Percentiles rank a stretch among this genome's conserved stretches.
Conservation (phyloP, 2,329 filamentous ascomycete genomes). For the Penicillium frequentans region DNA sequence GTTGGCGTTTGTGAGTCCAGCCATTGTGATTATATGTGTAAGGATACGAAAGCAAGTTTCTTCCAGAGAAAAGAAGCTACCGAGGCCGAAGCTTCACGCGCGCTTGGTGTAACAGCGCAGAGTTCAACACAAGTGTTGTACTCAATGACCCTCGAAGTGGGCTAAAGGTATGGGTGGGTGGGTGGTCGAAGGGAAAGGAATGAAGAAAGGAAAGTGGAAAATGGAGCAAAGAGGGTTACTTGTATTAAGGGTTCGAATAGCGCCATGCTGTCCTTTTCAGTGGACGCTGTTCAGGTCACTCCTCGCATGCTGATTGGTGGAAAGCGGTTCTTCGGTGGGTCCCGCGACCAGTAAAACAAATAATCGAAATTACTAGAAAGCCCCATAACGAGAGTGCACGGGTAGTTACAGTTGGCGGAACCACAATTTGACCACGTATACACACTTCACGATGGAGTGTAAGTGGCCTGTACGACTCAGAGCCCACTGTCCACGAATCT, state of each 20-base stretch:
- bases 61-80: conserved; percentile 13
- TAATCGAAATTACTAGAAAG: conserved; percentile 35
- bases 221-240: conserved; percentile 26
- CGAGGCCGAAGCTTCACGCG: conserved; percentile 8
- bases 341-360: conserved; percentile 25
- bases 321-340: conserved; percentile 7
- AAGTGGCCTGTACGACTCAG: background rate
- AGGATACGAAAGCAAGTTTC: background rate
- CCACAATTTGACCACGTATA: background rate
- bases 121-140: conserved; percentile 16
- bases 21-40: conserved; percentile 48
- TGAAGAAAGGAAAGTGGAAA: conserved; percentile 19
- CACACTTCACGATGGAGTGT: background rate
- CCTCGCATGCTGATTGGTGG: conserved; percentile 37
- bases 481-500: background rate
- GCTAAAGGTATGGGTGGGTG: conserved; percentile 12
- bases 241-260: conserved; percentile 33
- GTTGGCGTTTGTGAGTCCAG: conserved; percentile 56
- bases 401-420: background rate
- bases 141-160: conserved; percentile 17
- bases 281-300: conserved; percentile 38
- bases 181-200: conserved; percentile 20
- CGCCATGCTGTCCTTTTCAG: conserved; percentile 48
- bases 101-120: conserved; percentile 11
- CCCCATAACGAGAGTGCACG: background rate